Base-by-base conservation (phyloP, 1,139 yeast genomes). In the Pichia sp. region DNA sequence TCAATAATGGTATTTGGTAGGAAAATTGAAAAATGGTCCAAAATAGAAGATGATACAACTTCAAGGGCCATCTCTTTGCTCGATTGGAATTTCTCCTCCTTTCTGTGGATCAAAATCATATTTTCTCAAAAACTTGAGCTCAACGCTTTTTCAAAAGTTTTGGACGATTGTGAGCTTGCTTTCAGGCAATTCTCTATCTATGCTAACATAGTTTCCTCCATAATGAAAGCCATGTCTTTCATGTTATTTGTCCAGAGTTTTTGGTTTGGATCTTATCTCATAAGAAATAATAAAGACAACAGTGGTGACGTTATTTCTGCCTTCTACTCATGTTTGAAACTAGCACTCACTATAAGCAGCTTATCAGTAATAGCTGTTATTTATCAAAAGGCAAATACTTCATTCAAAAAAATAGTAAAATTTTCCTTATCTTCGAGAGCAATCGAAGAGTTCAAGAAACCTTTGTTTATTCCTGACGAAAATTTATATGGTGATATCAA, bases 231-330 rank as follows among this genome's bases (percentile, higher is more conserved):
- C 18, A 59, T 90, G 7, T 74, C 85, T 0, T 71, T 88, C 39
- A 64, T 82, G 62, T 84, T 89, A 82, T 90, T 91, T 72, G 87
- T 90, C 1, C 96, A 89, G 66, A 96, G 95, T 0, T 87, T 91
- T 61, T 90, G 95, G 87, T 91, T 83, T 68, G 99, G 98, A 3
- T 78, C 84, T 39, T 71, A 74, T 48, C 76, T 87, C 73, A 83
- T 89, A 3, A 68, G 70, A 43, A 65, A 69, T 4, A 80, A 80
- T 0, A 73, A 75, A 18, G 64, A 82, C 10, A 60, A 72, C 1
- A 71, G 88, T 1, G 84, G 85, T 16, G 77, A 81, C 41, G 87
- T 91, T 0, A 74, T 93, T 52, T 85, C 96, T 0, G 86, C 95
- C 34, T 89, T 93, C 62, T 83, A 89, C 61, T 78, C 96, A 8